A percentile compares a stretch with the other conserved stretches of the same genome.
Conservation (phyloP, 352 stramenopile species). For the Phytophthora pisi region DNA sequence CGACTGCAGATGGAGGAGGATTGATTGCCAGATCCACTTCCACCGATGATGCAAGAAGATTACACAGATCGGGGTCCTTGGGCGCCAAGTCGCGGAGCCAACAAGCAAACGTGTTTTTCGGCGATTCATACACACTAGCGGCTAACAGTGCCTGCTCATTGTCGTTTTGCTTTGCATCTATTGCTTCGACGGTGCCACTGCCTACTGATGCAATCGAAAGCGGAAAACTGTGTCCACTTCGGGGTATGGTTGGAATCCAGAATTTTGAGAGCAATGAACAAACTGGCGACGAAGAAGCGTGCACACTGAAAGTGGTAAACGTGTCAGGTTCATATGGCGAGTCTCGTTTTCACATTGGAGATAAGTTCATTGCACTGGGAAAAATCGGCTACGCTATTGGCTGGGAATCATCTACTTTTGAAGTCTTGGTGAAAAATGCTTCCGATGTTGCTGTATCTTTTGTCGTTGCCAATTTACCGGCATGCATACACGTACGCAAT, state of each 20-base stretch:
- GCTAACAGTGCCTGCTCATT: conserved; percentile 56
- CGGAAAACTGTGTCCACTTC: conserved; percentile 63
- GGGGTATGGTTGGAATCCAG: conserved; percentile 79
- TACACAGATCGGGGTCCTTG: conserved; percentile 13
- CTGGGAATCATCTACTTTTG: conserved; percentile 75
- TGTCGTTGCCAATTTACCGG: conserved; percentile 58
- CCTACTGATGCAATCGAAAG: conserved; percentile 59
- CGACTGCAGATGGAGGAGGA: conserved; percentile 10
- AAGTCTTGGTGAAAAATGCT: conserved; percentile 67
- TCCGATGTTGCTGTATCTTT: conserved; percentile 72
- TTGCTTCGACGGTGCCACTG: conserved; percentile 60
- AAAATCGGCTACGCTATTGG: conserved; percentile 86
- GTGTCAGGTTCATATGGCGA: conserved; percentile 71
- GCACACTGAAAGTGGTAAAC: conserved; percentile 70
- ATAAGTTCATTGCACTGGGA: conserved; percentile 65
- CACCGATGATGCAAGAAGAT: conserved; percentile 34
- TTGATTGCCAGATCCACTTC: conserved; percentile 39
- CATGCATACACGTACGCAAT: conserved; percentile 56
- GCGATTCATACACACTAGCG: conserved; percentile 49
- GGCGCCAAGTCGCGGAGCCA: conserved; percentile 1
- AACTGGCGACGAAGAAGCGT: conserved; percentile 41
- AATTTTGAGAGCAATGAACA: conserved; percentile 45
- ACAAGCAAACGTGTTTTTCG: conserved; percentile 53
- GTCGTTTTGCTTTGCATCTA: conserved; percentile 73
- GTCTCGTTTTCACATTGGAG: conserved; percentile 54